Base-by-base conservation (phyloP, 2,329 filamentous ascomycete species). In the Botrytis porri region DNA sequence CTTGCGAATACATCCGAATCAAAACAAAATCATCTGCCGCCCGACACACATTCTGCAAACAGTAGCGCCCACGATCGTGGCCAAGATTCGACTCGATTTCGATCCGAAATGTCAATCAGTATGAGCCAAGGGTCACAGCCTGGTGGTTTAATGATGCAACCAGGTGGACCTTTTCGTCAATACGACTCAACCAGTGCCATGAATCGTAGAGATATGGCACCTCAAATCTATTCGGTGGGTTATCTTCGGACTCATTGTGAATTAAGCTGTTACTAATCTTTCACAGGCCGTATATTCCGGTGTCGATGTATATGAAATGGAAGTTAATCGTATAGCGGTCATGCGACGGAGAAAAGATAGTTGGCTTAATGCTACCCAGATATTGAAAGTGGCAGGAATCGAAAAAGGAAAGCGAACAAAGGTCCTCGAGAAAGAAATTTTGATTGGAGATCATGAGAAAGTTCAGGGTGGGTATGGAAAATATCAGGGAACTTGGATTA, bases 401-500 rank as follows among this genome's bases (percentile, higher is more conserved):
- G 95, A 98, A 81, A 99, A 99, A 84, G 96, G 95, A 74, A 97
- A 97, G 84, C 92, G 96, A 78, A 98, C 96, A 73, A 98, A 98
- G 83, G 97, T 98, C 12, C 87, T 99, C 69, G 96, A 99, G 82
- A 98, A 98, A 83, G 96, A 99, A 83, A 97, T 99, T 74, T 89
- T 97, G 76, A 96, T 93, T 0, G 96, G 96, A 79, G 93, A 97
- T 80, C 95, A 99, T 82, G 96, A 99, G 82, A 99, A 99, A 83
- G 95, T 99, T 4, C 96, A 99, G 82, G 96, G 96, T 48, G 96
- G 96, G 8, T 99, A 99, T 80, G 96, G 96, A 76, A 98, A 98
- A 85, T 99, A 99, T 80, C 96, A 99, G 84, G 96, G 96, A 72
- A 99, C 96, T 3, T 99, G 96, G 96, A 97, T 99, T 80, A 93